A percentile compares a stretch with the other conserved stretches of the same genome.
These are phyloP conservation scores for Fusarium sp. DNA, from an alignment of 2,329 filamentous ascomycete genomes.

Conservation along the genomic window DNA sequence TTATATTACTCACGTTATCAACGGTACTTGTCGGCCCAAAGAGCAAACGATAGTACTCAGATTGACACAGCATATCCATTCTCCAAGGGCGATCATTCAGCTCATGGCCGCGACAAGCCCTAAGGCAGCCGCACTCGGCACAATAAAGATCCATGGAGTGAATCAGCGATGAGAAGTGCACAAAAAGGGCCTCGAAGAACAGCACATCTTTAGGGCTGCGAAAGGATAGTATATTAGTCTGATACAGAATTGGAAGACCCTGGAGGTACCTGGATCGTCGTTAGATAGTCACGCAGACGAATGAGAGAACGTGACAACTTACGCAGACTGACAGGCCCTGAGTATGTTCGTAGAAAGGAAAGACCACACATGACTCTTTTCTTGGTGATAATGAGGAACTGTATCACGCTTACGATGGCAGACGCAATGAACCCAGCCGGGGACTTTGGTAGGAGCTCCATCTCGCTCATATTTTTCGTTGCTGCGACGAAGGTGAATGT, in stretches of 20 bases:
- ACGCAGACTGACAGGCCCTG: constrained; percentile 21
- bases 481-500: not conserved
- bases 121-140: not conserved
- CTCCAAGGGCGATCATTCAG: not conserved
- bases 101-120: too few relatives aligned
- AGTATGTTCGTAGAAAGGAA: constrained; percentile 5
- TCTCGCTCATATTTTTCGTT: not conserved
- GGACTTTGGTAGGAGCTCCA: not conserved
- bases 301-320: not conserved
- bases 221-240: constrained; percentile 16
- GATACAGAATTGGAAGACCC: constrained; percentile 11
- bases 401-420: not conserved
- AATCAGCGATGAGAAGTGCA: not conserved
- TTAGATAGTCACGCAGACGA: not conserved
- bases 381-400: not conserved
- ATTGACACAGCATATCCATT: not conserved
- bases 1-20: not conserved
- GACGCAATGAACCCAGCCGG: constrained; percentile 4
- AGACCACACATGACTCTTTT: constrained; percentile 5
- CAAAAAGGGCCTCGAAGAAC: not conserved
- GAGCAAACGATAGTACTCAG: not conserved
- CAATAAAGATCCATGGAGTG: not conserved
- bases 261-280: constrained; percentile 1
- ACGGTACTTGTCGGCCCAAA: not conserved
- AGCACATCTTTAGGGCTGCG: not conserved